Base-by-base conservation (phyloP, 2,329 filamentous ascomycete species). In the Zymoseptoria passerinii region DNA sequence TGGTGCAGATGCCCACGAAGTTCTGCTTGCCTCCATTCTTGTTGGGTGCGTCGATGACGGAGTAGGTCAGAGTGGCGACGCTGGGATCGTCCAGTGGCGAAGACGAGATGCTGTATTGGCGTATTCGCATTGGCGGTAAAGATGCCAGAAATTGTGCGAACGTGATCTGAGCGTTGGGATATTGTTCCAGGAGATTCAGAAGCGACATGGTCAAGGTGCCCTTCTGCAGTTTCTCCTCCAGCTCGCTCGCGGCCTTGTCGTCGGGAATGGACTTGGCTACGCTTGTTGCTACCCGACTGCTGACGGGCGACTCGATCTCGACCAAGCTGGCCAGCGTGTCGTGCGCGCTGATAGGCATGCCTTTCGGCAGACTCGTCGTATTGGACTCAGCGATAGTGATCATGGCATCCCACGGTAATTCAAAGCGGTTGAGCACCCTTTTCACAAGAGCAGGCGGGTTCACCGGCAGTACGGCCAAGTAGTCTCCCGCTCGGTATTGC, bases 401-500 rank as follows among this genome's bases (percentile, higher is more conserved):
- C 55, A 67, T 79, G 2, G 84, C 81, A 69, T 92, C 88, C 82
- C 85, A 87, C 0, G 86, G 80, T 0, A 92, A 74, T 1, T 80
- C 75, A 69, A 91, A 92, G 19, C 80, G 77, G 18, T 75, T 75
- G 73, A 90, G 82, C 0, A 82, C 86, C 8, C 87, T 79, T 4
- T 79, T 77, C 2, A 92, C 81, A 8, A 77, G 83, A 28, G 79
- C 73, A 51, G 78, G 78, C 1, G 84, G 83, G 69, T 92, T 92
- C 28, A 89, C 73, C 0, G 89, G 89, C 1, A 67, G 62, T 1
- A 71, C 62, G 0, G 87, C 86, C 0, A 92, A 79, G 69, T 94
- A 92, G 68, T 92, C 89, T 13, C 89, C 89, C 1, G 86, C 81
- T 48, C 81, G 79, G 72, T 92, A 92, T 0, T 78, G 80, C 77